Percentiles rank a stretch among this genome's conserved stretches.
Conservation (phyloP, 805 yeast genomes). For the Sungouiella thailandica region DNA sequence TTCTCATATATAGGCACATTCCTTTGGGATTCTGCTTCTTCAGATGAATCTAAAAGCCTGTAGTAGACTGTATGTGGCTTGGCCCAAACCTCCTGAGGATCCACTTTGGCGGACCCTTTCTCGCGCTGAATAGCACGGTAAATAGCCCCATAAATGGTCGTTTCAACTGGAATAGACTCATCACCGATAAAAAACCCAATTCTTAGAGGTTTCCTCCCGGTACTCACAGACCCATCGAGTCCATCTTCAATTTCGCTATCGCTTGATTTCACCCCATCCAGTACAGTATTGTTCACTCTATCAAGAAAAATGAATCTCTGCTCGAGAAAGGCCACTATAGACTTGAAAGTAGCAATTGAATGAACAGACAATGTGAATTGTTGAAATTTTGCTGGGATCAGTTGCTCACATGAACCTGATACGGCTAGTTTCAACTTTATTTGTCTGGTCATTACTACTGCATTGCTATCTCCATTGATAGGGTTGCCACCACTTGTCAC, state of each 20-base stretch:
- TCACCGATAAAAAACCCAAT: conserved; percentile 58
- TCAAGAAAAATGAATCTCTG: conserved; percentile 33
- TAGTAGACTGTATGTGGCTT: conserved; percentile 49
- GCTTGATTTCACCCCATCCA: neutral
- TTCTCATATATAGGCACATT: conserved; percentile 8
- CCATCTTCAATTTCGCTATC: neutral
- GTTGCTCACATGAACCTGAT: too few species aligned
- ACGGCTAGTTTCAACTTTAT: conserved; percentile 56
- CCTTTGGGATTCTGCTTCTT: neutral
- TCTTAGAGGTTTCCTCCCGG: conserved; percentile 9
- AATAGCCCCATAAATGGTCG: conserved; percentile 74
- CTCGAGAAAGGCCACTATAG: conserved; percentile 44
- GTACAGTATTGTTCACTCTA: neutral
- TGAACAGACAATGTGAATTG: conserved; percentile 38
- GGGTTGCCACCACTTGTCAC: conserved; percentile 38
- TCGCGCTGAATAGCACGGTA: conserved; percentile 44
- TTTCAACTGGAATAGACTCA: conserved; percentile 53
- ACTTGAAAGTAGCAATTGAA: conserved; percentile 56
- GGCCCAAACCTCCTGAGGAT: conserved; percentile 53
- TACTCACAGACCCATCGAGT: neutral
- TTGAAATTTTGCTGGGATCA: conserved; percentile 13
- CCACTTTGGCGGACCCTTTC: conserved; percentile 33
- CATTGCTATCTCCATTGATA: conserved; percentile 27
- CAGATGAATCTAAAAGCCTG: conserved; percentile 14
- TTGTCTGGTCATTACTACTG: conserved; percentile 67